A percentile compares a stretch with the other conserved stretches of the same genome.
Evolutionary conservation across 257 asterid genomes (phyloP).

Genomic region (Anisodus acutangulus): DNA sequence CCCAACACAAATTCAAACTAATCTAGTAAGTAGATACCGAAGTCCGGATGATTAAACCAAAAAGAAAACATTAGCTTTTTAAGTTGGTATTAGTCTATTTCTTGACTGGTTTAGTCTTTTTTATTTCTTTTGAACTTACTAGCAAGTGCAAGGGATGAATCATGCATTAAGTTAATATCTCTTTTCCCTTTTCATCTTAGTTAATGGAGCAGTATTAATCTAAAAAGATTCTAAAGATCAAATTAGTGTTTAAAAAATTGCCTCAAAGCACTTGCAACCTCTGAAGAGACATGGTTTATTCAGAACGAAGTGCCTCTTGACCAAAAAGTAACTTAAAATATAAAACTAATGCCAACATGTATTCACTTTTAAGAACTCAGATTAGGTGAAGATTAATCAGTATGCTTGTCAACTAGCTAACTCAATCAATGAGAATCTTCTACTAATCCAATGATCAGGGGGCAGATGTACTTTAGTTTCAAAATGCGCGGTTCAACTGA

Average conservation of each 20-base stretch:
- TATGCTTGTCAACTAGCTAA: conserved; percentile 27
- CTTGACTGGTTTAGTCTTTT: too few species aligned
- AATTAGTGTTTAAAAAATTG: not conserved
- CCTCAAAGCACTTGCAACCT: conserved; percentile 12
- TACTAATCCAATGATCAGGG: not conserved
- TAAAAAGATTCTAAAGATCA: not conserved
- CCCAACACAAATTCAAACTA: too few species aligned
- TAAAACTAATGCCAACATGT: not conserved
- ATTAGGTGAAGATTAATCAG: not conserved
- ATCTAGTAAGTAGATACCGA: too few species aligned
- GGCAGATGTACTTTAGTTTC: not conserved
- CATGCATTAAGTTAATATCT: not conserved
- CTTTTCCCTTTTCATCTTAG: not conserved
- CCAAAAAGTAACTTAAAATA: not conserved
- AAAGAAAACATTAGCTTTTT: too few species aligned
- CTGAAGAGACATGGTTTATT: not conserved
- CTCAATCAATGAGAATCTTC: conserved; percentile 16
- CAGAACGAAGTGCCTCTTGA: conserved; percentile 21
- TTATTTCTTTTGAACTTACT: not conserved
- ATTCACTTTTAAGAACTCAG: not conserved
- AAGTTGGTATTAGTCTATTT: too few species aligned
- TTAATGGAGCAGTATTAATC: not conserved
- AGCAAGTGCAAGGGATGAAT: not conserved
- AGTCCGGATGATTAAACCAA: too few species aligned
- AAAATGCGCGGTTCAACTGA: not conserved